Conservation (phyloP, 768 basidiomycete genomes). For the Gloeostereum incarnatum region DNA sequence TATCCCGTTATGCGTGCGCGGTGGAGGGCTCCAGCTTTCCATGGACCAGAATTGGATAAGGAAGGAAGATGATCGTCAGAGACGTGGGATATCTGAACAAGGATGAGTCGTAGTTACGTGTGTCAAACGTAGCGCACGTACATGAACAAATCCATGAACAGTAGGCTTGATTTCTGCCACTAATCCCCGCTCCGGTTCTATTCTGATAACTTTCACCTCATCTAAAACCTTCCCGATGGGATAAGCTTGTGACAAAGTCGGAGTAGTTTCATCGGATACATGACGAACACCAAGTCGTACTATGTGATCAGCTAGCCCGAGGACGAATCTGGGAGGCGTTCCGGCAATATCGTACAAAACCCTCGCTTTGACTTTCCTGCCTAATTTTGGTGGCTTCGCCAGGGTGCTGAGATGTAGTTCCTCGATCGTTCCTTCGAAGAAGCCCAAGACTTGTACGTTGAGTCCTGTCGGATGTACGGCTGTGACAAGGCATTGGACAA, state of each 20-base stretch:
- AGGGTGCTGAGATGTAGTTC: constrained; percentile 55
- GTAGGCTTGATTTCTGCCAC: constrained; percentile 55
- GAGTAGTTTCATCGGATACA: constrained; percentile 14
- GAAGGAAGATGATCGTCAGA: constrained; percentile 86
- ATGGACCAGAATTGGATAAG: constrained; percentile 70
- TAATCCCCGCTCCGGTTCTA: constrained; percentile 80
- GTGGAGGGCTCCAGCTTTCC: constrained; percentile 74
- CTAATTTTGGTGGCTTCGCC: constrained; percentile 43
- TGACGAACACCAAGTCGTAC: constrained; percentile 39
- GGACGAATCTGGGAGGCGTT: constrained; percentile 76
- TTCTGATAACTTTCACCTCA: constrained; percentile 57
- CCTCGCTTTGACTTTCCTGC: constrained; percentile 74
- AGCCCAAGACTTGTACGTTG: constrained; percentile 83
- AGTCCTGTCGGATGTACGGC: constrained; percentile 65
- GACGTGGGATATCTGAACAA: constrained; percentile 78
- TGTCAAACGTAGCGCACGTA: constrained; percentile 28
- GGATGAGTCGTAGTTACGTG: constrained; percentile 2
- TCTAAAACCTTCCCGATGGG: constrained; percentile 71
- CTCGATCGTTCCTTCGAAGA: constrained; percentile 87
- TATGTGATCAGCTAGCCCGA: constrained; percentile 69
- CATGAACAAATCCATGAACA: constrained; percentile 80
- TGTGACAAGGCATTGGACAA: constrained; percentile 80
- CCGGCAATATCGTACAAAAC: constrained; percentile 74
- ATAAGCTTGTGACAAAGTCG: constrained; percentile 43
- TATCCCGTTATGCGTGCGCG: constrained; percentile 82